These are phyloP conservation scores for Arxiozyma heterogenica DNA, from an alignment of 1,139 yeast species.

Conservation along the genomic window DNA sequence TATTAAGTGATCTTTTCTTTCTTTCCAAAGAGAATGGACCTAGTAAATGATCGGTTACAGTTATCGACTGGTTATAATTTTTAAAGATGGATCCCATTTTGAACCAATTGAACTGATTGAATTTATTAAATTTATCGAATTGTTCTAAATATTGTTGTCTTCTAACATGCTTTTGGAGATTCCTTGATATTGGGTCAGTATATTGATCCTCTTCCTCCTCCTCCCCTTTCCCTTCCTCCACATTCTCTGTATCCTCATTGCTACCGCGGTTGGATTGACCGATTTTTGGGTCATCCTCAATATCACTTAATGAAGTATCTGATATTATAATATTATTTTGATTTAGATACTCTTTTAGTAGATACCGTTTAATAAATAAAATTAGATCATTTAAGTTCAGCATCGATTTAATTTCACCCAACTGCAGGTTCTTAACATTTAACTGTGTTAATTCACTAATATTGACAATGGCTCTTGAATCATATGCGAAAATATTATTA, in stretches of 20 bases:
- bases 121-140: slow-evolving; percentile 21
- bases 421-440: slow-evolving; percentile 50
- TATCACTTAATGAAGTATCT: neutral
- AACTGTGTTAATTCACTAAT: slow-evolving; percentile 40
- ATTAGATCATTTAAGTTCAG: slow-evolving; percentile 43
- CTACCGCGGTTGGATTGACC: neutral
- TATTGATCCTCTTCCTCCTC: slow-evolving; percentile 9
- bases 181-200: slow-evolving; percentile 9
- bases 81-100: slow-evolving; percentile 49
- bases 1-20: slow-evolving; percentile 33
- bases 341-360: slow-evolving; percentile 30
- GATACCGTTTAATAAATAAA: slow-evolving; percentile 33
- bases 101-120: slow-evolving; percentile 45
- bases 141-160: slow-evolving; percentile 16
- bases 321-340: slow-evolving; percentile 10
- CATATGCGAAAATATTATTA: slow-evolving; percentile 37
- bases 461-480: slow-evolving; percentile 37
- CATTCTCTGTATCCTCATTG: slow-evolving; percentile 11
- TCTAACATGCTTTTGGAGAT: slow-evolving; percentile 13
- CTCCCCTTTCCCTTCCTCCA: slow-evolving; percentile 18
- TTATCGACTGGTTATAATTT: slow-evolving; percentile 40
- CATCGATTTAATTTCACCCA: slow-evolving; percentile 45
- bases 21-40: slow-evolving; percentile 68
- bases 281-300: neutral
- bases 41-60: slow-evolving; percentile 50